Base-by-base conservation (phyloP, 2,329 filamentous ascomycete genomes). In the Colletotrichum trifolii region DNA sequence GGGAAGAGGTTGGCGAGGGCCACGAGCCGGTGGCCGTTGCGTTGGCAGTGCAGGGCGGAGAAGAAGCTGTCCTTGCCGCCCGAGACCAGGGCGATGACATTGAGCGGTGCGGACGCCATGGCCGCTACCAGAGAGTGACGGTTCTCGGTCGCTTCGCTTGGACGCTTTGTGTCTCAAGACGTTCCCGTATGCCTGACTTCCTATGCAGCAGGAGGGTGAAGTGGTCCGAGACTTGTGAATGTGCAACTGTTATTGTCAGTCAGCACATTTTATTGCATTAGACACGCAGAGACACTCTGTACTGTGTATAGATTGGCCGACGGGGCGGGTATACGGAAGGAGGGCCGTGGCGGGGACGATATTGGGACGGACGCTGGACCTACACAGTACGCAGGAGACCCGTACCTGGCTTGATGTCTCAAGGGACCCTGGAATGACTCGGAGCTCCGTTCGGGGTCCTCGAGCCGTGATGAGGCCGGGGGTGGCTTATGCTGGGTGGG, bases 51-150 rank as follows among this genome's bases (percentile, higher is more conserved):
- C 64, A 97, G 86, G 69, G 97, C 86, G 17, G 93, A 95, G 81
- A 92, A 98, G 77, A 99, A 91, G 69, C 95, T 97, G 81, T 99
- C 96, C 80, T 99, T 99, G 69, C 96, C 96, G 66, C 96, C 96
- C 17, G 96, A 99, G 69, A 99, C 90, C 67, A 99, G 84, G 54
- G 93, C 95, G 71, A 99, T 94, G 68, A 97, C 94, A 71, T 94
- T 90, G 69, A 90, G 80, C 67, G 79, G 76, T 67, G 82, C 79
- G 64, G 75, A 70, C 60, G 79, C 71, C 81, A 83, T 84, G 71
- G 67, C 65, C 66, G 65, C 48, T 56, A 64, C 54, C 38, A 35
- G 36, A 34, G 36, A 7, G 17, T 13, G 9, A 3, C 9, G 9
- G 38, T 40, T 17, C 43, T 46, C 8, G 8, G 17, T 15, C 8